Evolutionary conservation across 495 filamentous ascomycete species (phyloP).

Genomic region (Neurospora intermedia): DNA sequence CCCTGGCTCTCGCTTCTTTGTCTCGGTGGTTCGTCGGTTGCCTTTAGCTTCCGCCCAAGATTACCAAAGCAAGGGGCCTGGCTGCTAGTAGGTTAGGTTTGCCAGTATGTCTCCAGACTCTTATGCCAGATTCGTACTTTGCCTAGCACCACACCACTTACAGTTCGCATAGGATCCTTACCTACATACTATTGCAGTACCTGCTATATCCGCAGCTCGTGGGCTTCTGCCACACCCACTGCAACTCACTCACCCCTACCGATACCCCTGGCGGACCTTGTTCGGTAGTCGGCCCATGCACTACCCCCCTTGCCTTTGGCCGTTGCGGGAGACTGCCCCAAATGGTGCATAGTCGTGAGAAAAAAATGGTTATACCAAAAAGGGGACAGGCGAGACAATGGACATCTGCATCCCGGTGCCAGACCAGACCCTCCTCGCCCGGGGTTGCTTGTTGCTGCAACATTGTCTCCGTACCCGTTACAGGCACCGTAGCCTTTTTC

Average conservation of each 20-base stretch:
- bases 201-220: background rate
- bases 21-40: background rate
- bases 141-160: background rate
- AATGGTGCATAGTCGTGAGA: background rate
- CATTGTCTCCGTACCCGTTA: background rate
- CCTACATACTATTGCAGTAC: background rate
- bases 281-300: background rate
- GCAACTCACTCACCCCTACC: background rate
- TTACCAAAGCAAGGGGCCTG: background rate
- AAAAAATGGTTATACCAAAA: background rate
- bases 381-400: background rate
- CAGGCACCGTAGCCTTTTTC: background rate
- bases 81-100: background rate
- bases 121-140: background rate
- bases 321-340: background rate
- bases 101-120: background rate
- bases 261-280: background rate
- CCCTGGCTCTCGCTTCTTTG: background rate
- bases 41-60: background rate
- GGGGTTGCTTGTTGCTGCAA: background rate
- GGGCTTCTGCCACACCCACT: background rate
- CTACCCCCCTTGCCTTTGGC: background rate
- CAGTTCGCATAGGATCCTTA: background rate
- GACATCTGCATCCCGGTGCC: background rate
- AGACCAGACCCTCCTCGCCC: background rate